Evolutionary conservation across 345 rosid genomes (phyloP).

Genomic region (Durio zibethinus): DNA sequence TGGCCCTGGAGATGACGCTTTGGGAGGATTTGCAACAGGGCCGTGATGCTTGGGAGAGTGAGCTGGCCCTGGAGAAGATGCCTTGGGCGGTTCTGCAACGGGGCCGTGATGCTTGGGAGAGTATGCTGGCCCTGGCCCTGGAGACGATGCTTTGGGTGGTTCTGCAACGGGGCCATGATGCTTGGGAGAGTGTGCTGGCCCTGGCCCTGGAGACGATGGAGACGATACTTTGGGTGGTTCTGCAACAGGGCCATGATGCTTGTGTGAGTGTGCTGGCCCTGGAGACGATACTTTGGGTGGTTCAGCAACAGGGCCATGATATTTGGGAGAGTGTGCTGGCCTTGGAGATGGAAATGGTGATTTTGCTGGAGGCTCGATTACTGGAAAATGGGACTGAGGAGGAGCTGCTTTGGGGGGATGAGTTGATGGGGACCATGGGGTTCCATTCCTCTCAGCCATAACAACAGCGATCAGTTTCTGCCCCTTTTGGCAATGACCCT

Average conservation of each 20-base stretch:
- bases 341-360: background rate
- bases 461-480: conserved; percentile 54
- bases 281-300: background rate
- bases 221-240: background rate
- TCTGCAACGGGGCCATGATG: background rate
- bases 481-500: conserved; percentile 47
- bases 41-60: background rate
- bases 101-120: too few species aligned
- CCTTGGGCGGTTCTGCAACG: background rate
- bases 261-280: background rate
- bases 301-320: background rate
- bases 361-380: background rate
- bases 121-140: background rate
- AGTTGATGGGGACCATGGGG: background rate
- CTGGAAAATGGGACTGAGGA: background rate
- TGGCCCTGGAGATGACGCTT: background rate
- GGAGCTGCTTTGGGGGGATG: background rate
- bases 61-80: too few species aligned
- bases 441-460: conserved; percentile 17
- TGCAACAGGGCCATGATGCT: background rate
- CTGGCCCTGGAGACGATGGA: too few species aligned
- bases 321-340: background rate
- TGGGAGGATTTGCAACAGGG: background rate
- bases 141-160: background rate
- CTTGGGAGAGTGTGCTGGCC: background rate